These are phyloP conservation scores for Fusarium algeriense DNA, from an alignment of 2,329 filamentous ascomycete species.

Conservation along the genomic window DNA sequence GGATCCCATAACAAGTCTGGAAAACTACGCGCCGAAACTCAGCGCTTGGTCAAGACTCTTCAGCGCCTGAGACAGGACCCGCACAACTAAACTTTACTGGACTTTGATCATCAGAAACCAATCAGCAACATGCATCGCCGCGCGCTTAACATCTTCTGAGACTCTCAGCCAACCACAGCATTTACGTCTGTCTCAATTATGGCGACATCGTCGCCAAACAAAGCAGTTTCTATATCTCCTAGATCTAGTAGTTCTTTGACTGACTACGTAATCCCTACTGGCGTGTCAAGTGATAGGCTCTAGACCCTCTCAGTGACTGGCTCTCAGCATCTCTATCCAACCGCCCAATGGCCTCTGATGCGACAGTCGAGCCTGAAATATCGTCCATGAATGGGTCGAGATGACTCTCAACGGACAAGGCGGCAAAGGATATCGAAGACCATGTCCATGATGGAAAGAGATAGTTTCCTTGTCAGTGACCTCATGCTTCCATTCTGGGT, in stretches of 20 bases:
- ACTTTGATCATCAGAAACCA: slow-evolving; percentile 23
- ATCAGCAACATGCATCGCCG: slow-evolving; percentile 31
- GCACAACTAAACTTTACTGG: slow-evolving; percentile 14
- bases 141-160: slow-evolving; percentile 44
- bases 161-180: slow-evolving; percentile 41
- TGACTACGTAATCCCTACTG: slow-evolving; percentile 5
- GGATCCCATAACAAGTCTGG: background rate
- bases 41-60: slow-evolving; percentile 17
- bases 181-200: slow-evolving; percentile 18
- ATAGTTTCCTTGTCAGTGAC: slow-evolving; percentile 22
- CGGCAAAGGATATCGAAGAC: slow-evolving; percentile 9
- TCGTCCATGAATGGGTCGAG: slow-evolving; percentile 33
- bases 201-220: slow-evolving; percentile 28
- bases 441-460: slow-evolving; percentile 9
- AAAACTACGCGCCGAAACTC: slow-evolving; percentile 22
- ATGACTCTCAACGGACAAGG: slow-evolving; percentile 23
- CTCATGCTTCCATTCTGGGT: slow-evolving; percentile 17
- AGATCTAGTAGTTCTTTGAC: slow-evolving; percentile 2
- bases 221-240: slow-evolving; percentile 9
- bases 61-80: slow-evolving; percentile 16
- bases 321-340: slow-evolving; percentile 25
- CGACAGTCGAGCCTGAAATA: slow-evolving; percentile 24
- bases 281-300: slow-evolving; percentile 37
- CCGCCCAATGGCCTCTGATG: slow-evolving; percentile 27
- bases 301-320: slow-evolving; percentile 34